Evolutionary conservation across 345 rosid genomes (phyloP).

Genomic region (Nephelium lappaceum): DNA sequence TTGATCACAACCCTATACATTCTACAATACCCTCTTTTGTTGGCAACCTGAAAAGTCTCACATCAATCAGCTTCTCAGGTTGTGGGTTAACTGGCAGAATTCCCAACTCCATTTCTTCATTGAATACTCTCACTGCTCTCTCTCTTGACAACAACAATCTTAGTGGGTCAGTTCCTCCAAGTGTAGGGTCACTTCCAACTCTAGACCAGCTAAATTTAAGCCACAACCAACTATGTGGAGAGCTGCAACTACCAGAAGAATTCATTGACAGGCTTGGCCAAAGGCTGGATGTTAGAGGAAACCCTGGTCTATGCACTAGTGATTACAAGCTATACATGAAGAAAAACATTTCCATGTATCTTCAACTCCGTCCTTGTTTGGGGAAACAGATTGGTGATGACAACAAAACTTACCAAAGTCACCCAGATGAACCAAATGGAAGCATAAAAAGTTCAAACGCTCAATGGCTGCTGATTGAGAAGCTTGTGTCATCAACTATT

Average conservation of each 20-base stretch:
- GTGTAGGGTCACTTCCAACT: constrained; percentile 35
- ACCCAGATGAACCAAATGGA: constrained; percentile 31
- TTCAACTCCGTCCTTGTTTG: constrained; percentile 34
- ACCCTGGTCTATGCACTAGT: constrained; percentile 40
- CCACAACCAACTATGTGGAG: constrained; percentile 41
- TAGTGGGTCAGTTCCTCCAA: constrained; percentile 41
- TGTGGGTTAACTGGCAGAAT: constrained; percentile 43
- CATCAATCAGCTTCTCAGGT: constrained; percentile 42
- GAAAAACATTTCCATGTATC: constrained; percentile 26
- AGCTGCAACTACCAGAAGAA: constrained; percentile 30
- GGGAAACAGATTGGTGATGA: constrained; percentile 11
- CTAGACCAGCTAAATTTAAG: constrained; percentile 48
- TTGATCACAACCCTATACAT: constrained; percentile 45
- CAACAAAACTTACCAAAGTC: constrained; percentile 13
- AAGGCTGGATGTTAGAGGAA: constrained; percentile 47
- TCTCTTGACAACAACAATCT: constrained; percentile 45
- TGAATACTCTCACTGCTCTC: constrained; percentile 39
- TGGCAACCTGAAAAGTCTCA: constrained; percentile 30
- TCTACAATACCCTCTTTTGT: constrained; percentile 36
- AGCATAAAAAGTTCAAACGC: constrained; percentile 30
- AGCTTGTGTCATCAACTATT: neutral
- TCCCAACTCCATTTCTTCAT: constrained; percentile 33
- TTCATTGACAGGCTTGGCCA: constrained; percentile 45
- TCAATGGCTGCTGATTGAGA: neutral
- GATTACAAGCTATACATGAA: constrained; percentile 11